phyloP scores from a whole-genome alignment of 2,329 filamentous ascomycete species.

The Cladosporium cucumerinum region DNA sequence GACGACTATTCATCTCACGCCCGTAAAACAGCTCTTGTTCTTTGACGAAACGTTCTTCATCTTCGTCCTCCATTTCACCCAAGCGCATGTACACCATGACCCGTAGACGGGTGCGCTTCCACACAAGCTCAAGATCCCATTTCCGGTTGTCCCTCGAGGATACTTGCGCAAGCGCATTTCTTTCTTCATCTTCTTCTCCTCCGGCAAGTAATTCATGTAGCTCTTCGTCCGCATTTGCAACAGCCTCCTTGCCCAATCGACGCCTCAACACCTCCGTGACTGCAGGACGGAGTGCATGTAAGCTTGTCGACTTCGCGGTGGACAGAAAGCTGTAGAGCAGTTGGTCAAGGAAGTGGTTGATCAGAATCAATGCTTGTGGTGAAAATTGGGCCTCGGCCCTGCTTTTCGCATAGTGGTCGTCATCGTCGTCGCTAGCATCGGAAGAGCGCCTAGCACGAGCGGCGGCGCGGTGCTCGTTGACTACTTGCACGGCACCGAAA shows the following conservation, averaged over 20 bases:
- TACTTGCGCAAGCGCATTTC: constrained; percentile 31
- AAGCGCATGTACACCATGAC: constrained; percentile 99
- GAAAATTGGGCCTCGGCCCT: constrained; percentile 69
- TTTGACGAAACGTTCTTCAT: constrained; percentile 85
- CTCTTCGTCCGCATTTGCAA: constrained; percentile 80
- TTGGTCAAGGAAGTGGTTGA: constrained; percentile 93
- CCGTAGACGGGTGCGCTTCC: constrained; percentile 86
- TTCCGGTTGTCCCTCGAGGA: constrained; percentile 43
- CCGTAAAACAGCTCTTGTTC: constrained; percentile 67
- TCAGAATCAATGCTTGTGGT: constrained; percentile 66
- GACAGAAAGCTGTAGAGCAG: constrained; percentile 88
- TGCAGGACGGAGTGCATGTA: constrained; percentile 73
- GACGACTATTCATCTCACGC: constrained; percentile 46
- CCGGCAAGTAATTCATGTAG: constrained; percentile 80
- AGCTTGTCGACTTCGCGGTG: constrained; percentile 70
- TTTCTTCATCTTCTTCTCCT: constrained; percentile 68
- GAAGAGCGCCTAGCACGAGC: constrained; percentile 51
- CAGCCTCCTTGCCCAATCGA: constrained; percentile 79
- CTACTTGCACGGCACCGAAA: constrained; percentile 84
- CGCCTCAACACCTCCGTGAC: constrained; percentile 84
- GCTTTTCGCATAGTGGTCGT: constrained; percentile 58
- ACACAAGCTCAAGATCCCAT: constrained; percentile 89
- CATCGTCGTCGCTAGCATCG: constrained; percentile 50
- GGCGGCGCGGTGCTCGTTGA: constrained; percentile 71
- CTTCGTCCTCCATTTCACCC: constrained; percentile 95